Percentiles rank a stretch among this genome's conserved stretches.
These are phyloP conservation scores for Euphorbia celastroides DNA, from an alignment of 441 rosid genomes.

Conservation along the genomic window DNA sequence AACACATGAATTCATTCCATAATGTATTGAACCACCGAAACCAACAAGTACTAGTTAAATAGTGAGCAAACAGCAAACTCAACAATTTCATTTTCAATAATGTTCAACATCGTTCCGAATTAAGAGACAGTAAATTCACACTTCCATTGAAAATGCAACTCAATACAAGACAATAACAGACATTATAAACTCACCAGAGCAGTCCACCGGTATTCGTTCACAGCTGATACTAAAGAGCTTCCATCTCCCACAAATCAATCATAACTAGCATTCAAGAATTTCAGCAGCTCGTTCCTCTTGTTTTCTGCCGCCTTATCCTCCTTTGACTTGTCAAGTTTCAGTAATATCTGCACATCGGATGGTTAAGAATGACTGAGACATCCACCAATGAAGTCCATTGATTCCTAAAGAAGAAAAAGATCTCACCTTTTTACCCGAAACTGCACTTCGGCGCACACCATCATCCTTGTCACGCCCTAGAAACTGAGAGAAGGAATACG, in stretches of 20 bases:
- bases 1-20: too few species aligned
- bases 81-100: too few species aligned
- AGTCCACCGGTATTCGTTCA: not conserved
- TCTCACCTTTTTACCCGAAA: conserved; percentile 87
- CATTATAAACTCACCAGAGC: not conserved
- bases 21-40: too few species aligned
- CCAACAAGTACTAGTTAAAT: too few species aligned
- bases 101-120: too few species aligned
- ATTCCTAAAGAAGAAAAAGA: not conserved
- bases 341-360: conserved; percentile 47
- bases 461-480: conserved; percentile 69
- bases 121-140: too few species aligned
- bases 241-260: conserved; percentile 41
- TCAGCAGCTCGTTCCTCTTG: conserved; percentile 82
- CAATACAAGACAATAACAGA: not conserved
- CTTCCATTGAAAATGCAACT: not conserved
- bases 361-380: not conserved
- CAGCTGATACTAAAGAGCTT: not conserved
- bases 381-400: not conserved
- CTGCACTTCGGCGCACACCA: conserved; percentile 86
- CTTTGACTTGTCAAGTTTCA: conserved; percentile 90
- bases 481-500: conserved; percentile 36
- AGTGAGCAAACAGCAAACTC: too few species aligned
- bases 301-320: conserved; percentile 90
- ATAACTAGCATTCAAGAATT: conserved; percentile 92